Evolutionary conservation across 305 asterid species (phyloP).

Genomic region (Nicotiana rustica): DNA sequence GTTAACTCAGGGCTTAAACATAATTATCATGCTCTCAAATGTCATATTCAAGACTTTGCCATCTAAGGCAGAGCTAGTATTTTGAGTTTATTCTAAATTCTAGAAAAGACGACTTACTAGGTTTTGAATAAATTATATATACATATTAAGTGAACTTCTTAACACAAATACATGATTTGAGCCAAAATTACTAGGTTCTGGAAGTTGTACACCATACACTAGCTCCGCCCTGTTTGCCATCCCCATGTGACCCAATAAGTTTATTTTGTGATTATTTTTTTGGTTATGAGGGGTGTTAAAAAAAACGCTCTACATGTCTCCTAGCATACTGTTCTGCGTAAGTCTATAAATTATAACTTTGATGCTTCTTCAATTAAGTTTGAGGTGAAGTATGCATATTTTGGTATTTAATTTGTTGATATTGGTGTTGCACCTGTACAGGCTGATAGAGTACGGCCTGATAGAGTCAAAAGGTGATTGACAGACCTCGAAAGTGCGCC

Average conservation of each 20-base stretch:
- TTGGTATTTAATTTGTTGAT: not conserved
- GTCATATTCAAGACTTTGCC: not conserved
- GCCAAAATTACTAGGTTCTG: too few relatives aligned
- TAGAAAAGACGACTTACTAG: too few relatives aligned
- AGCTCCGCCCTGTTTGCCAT: not conserved
- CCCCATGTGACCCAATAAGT: not conserved
- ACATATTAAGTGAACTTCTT: too few relatives aligned
- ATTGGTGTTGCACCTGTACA: not conserved
- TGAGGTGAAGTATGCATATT: not conserved
- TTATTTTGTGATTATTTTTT: slow-evolving; percentile 19
- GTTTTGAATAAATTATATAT: too few relatives aligned
- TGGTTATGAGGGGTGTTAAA: not conserved
- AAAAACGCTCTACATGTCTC: slow-evolving; percentile 4
- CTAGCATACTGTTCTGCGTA: not conserved
- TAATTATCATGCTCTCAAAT: not conserved
- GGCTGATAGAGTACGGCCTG: slow-evolving; percentile 8
- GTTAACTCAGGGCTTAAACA: not conserved
- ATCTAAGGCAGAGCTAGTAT: too few relatives aligned
- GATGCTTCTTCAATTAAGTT: not conserved
- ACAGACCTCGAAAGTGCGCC: not conserved
- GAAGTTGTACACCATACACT: too few relatives aligned
- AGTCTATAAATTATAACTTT: not conserved
- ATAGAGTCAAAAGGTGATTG: slow-evolving; percentile 4
- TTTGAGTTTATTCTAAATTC: too few relatives aligned
- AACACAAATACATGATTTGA: too few relatives aligned